Evolutionary conservation across 1,284 basidiomycete species (phyloP).

Genomic region (Mycosarcoma mackinlayi): DNA sequence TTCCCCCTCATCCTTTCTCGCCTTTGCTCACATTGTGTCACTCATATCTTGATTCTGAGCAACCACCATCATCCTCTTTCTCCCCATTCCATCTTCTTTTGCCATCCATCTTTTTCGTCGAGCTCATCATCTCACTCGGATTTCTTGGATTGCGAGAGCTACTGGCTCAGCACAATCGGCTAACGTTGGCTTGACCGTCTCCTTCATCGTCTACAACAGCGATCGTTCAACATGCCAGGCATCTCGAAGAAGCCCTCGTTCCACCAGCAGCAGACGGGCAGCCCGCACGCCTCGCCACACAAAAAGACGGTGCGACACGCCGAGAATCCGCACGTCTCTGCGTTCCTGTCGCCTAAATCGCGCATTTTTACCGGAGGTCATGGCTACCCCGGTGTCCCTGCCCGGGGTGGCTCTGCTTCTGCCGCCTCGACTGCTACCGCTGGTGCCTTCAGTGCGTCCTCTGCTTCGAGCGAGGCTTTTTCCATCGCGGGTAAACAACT

Average conservation of each 20-base stretch:
- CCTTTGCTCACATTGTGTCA: background rate
- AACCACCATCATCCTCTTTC: conserved; percentile 2
- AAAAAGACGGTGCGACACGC: conserved; percentile 39
- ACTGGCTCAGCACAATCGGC: background rate
- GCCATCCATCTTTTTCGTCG: background rate
- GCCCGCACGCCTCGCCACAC: conserved; percentile 19
- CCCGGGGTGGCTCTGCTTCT: conserved; percentile 1
- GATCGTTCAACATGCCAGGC: conserved; percentile 23
- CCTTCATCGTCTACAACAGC: background rate
- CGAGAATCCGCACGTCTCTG: conserved; percentile 49
- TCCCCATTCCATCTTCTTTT: background rate
- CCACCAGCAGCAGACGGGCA: conserved; percentile 5
- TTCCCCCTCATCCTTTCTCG: background rate
- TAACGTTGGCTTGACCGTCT: background rate
- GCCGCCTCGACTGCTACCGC: background rate
- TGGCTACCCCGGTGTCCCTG: conserved; percentile 19
- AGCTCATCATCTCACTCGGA: background rate
- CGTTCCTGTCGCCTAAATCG: conserved; percentile 55
- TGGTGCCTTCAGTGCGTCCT: conserved; percentile 16
- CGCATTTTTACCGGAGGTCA: conserved; percentile 48
- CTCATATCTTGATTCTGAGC: background rate
- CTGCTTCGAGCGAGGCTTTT: conserved; percentile 15
- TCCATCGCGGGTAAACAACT: conserved; percentile 42
- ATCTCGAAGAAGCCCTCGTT: conserved; percentile 34
- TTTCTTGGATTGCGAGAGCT: background rate